A percentile compares a stretch with the other conserved stretches of the same genome.
Evolutionary conservation across 139 green algal genomes (phyloP).

Genomic region (Nannochloris sp.): DNA sequence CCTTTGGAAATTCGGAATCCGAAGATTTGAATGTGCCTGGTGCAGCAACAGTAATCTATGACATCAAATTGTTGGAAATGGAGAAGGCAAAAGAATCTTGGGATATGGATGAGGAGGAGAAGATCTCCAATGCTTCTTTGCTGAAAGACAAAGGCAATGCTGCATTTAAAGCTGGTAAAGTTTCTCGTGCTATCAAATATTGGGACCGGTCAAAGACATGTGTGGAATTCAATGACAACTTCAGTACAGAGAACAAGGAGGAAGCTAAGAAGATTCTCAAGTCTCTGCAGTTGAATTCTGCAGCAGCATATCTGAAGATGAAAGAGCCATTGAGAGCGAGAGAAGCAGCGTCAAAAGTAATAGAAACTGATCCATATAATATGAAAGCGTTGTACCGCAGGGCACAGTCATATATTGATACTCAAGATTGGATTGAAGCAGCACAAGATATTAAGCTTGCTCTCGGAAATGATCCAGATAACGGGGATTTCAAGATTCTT

Average conservation of each 20-base stretch:
- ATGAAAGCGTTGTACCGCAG: slow-evolving; percentile 90
- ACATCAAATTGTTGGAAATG: slow-evolving; percentile 54
- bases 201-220: slow-evolving; percentile 50
- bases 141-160: slow-evolving; percentile 86
- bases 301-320: slow-evolving; percentile 70
- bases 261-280: slow-evolving; percentile 57
- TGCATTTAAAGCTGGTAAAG: slow-evolving; percentile 75
- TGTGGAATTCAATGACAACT: slow-evolving; percentile 37
- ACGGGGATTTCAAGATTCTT: slow-evolving; percentile 26
- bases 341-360: slow-evolving; percentile 36
- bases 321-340: slow-evolving; percentile 14
- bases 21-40: slow-evolving; percentile 34
- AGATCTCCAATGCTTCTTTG: slow-evolving; percentile 52
- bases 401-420: slow-evolving; percentile 58
- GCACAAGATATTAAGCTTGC: slow-evolving; percentile 56
- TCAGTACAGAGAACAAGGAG: slow-evolving; percentile 44
- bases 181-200: slow-evolving; percentile 47
- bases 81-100: slow-evolving; percentile 82
- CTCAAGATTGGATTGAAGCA: slow-evolving; percentile 66
- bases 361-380: slow-evolving; percentile 76
- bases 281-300: slow-evolving; percentile 71
- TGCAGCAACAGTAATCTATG: slow-evolving; percentile 37
- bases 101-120: slow-evolving; percentile 80
- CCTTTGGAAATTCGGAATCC: slow-evolving; percentile 36
- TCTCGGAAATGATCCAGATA: slow-evolving; percentile 15